Base-by-base conservation (phyloP, 371 early-diverging fungal species). In the Mortierella sp. region DNA sequence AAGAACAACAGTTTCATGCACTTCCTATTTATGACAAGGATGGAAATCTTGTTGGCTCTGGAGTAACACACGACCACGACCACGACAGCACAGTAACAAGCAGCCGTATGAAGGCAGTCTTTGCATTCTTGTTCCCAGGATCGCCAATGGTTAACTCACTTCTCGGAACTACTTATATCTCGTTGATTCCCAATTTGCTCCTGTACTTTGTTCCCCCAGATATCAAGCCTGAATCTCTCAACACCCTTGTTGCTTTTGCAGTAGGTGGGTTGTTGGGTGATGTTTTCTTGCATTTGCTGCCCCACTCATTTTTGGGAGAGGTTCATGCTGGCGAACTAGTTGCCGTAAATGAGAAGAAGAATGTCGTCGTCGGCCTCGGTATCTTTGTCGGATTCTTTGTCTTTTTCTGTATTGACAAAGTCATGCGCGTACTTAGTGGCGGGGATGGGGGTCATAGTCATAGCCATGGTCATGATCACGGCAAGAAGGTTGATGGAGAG, bases 181-280 rank as follows among this genome's bases (percentile, higher is more conserved):
- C 95, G 37, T 81, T 94, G 68, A 90, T 94, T 64, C 95, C 95
- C 53, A 95, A 94, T 77, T 75, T 94, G 55, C 82, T 95, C 6
- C 85, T 95, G 12, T 91, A 93, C 58, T 93, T 94, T 70, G 93
- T 94, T 12, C 95, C 95, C 31, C 89, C 93, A 60, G 87, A 93
- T 71, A 94, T 94, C 75, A 83, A 92, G 37, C 89, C 89, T 43
- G 86, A 87, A 43, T 85, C 89, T 22, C 86, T 95, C 53, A 92
- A 94, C 71, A 84, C 90, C 1, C 83, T 95, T 70, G 96, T 95
- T 37, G 91, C 92, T 47, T 94, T 95, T 86, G 95, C 95, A 0
- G 93, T 94, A 32, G 95, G 95, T 70, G 93, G 95, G 19, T 82
- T 96, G 22, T 72, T 96, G 26, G 95, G 96, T 23, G 96, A 96